Percentiles rank a stretch among this genome's conserved stretches.
Evolutionary conservation across 2,329 filamentous ascomycete species (phyloP).

Genomic region (Hawksworthiomyces lignivorus): DNA sequence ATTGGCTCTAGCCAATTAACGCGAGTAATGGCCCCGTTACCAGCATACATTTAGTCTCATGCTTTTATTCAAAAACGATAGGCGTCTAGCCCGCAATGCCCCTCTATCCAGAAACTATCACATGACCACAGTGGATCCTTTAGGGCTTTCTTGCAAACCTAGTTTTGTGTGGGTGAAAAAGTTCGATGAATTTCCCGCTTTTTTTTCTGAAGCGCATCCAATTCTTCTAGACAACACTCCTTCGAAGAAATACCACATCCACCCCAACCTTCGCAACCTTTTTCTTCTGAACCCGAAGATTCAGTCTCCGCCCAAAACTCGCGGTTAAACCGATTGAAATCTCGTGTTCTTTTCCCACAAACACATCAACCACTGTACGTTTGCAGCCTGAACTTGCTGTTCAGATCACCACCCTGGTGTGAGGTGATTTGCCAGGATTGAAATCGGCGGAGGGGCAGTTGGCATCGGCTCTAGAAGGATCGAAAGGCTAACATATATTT

Average conservation of each 20-base stretch:
- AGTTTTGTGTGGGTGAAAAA: slow-evolving; percentile 3
- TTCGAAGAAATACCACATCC: slow-evolving; percentile 7
- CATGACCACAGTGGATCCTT: slow-evolving; percentile 2
- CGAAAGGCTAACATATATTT: no score
- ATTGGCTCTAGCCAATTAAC: not conserved
- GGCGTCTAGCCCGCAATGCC: no score
- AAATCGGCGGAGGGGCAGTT: no score
- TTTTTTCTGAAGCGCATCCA: slow-evolving; percentile 4
- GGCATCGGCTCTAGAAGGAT: no score
- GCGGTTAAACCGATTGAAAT: slow-evolving; percentile 99
- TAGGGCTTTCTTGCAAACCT: slow-evolving; percentile 3
- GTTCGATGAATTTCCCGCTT: not conserved
- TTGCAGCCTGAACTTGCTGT: no score
- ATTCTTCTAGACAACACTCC: slow-evolving; percentile 5
- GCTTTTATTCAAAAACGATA: no score
- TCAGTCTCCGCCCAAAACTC: slow-evolving; percentile 91
- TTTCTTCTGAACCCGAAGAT: slow-evolving; percentile 67
- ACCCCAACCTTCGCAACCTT: slow-evolving; percentile 1
- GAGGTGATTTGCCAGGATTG: no score
- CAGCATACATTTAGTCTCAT: not conserved
- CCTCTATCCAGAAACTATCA: not conserved
- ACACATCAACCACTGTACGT: slow-evolving; percentile 27
- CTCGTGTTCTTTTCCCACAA: slow-evolving; percentile 60
- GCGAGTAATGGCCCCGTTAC: not conserved
- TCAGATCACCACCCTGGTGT: no score